A percentile compares a stretch with the other conserved stretches of the same genome.
Evolutionary conservation across 345 rosid genomes (phyloP).

Genomic region (Triadica sebifera): DNA sequence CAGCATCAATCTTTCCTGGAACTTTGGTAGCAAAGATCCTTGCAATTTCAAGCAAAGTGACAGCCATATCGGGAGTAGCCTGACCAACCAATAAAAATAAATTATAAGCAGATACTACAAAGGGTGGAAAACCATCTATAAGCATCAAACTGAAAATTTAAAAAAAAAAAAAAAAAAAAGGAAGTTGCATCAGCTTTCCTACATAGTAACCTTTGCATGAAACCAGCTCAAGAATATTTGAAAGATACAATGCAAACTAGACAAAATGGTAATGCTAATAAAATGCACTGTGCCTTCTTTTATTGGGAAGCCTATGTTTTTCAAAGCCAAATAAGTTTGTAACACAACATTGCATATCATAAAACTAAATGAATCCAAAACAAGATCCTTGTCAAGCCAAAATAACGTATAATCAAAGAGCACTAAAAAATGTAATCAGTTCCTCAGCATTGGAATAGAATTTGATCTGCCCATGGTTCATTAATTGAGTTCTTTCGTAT

Average conservation of each 20-base stretch:
- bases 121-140: background rate
- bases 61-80: slow-evolving; percentile 99
- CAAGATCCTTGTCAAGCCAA: background rate
- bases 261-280: background rate
- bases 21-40: slow-evolving; percentile 99
- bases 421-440: background rate
- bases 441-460: background rate
- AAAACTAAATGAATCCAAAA: background rate
- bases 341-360: background rate
- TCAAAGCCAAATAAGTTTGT: background rate
- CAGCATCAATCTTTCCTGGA: slow-evolving; percentile 99
- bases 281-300: background rate
- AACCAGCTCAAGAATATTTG: background rate
- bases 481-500: background rate
- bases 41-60: slow-evolving; percentile 97
- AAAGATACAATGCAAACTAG: background rate
- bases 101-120: slow-evolving; percentile 4
- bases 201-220: background rate
- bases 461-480: background rate
- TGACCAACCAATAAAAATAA: slow-evolving; percentile 34
- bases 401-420: background rate
- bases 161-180: background rate
- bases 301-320: background rate
- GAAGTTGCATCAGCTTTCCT: background rate
- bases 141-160: background rate